phyloP scores from a whole-genome alignment of 768 basidiomycete genomes.

The Wakefieldia striispora region DNA sequence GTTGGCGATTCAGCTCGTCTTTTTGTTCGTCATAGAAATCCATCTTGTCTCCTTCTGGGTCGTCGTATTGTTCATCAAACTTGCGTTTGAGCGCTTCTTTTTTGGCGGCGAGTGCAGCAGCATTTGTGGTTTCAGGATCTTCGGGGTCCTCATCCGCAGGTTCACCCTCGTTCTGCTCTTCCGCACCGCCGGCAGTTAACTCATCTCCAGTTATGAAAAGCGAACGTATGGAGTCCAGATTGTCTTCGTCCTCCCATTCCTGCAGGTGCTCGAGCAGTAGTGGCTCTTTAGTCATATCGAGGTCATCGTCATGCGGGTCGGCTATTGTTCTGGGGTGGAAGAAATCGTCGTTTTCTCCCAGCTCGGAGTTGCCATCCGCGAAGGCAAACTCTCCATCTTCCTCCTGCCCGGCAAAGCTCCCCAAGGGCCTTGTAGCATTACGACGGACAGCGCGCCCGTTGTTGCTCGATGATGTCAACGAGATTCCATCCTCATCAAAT shows the following conservation, averaged over 20 bases:
- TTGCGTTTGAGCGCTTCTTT: conserved; percentile 91
- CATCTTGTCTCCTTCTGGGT: conserved; percentile 71
- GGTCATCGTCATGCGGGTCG: conserved; percentile 42
- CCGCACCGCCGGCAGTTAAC: conserved; percentile 33
- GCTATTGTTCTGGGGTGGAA: conserved; percentile 55
- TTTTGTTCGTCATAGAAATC: conserved; percentile 94
- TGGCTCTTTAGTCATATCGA: conserved; percentile 70
- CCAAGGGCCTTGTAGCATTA: conserved; percentile 35
- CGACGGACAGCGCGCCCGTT: conserved; percentile 54
- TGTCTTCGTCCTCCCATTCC: conserved; percentile 82
- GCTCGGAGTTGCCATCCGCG: conserved; percentile 78
- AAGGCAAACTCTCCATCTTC: conserved; percentile 53
- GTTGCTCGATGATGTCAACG: conserved; percentile 19
- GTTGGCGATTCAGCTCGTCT: conserved; percentile 85
- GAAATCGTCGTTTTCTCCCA: conserved; percentile 63
- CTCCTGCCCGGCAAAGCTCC: conserved; percentile 35
- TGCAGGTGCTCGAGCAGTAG: conserved; percentile 50
- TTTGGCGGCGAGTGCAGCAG: conserved; percentile 69
- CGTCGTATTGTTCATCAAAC: conserved; percentile 97
- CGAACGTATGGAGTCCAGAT: conserved; percentile 81
- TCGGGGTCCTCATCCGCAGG: conserved; percentile 33
- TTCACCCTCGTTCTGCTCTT: conserved; percentile 41
- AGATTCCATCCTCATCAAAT: conserved; percentile 5
- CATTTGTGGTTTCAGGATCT: conserved; percentile 36
- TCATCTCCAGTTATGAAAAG: conserved; percentile 85